Conservation (phyloP, 2,329 filamentous ascomycete species). For the Ophiostoma novo-ulmi region DNA sequence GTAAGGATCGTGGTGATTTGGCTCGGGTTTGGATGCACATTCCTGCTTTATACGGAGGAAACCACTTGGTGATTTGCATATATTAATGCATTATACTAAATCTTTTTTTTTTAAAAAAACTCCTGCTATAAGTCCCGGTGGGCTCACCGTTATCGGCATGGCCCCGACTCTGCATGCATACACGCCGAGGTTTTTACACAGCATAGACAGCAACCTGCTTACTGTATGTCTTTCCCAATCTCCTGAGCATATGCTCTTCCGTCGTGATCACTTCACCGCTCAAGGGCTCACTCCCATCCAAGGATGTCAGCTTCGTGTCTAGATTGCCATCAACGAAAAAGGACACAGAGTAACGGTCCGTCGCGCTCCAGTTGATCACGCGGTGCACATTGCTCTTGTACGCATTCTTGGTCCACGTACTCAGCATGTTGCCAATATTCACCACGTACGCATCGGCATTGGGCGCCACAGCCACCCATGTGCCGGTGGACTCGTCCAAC, state of each 20-base stretch:
- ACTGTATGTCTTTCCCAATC: constrained; percentile 32
- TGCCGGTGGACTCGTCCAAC: constrained; percentile 38
- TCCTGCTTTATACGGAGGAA: too few species aligned
- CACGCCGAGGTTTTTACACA: background rate
- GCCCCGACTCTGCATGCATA: background rate
- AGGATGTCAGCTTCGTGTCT: constrained; percentile 36
- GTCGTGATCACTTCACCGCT: constrained; percentile 31
- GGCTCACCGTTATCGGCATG: background rate
- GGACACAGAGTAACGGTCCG: constrained; percentile 52
- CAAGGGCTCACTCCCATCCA: constrained; percentile 32
- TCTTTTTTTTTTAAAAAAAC: too few species aligned
- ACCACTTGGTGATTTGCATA: too few species aligned
- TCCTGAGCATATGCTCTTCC: constrained; percentile 35
- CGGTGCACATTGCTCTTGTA: constrained; percentile 52
- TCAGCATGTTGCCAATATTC: constrained; percentile 46
- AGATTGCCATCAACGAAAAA: constrained; percentile 54
- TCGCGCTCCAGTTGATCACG: constrained; percentile 47
- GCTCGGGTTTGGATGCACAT: background rate
- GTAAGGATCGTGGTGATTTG: background rate
- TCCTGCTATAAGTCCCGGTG: background rate
- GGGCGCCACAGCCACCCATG: constrained; percentile 44
- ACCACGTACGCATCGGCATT: constrained; percentile 36
- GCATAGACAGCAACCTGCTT: background rate
- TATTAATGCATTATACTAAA: too few species aligned
- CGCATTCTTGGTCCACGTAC: constrained; percentile 46